Evolutionary conservation across 768 basidiomycete species (phyloP).

Genomic region (Leccinum pellstonianum): DNA sequence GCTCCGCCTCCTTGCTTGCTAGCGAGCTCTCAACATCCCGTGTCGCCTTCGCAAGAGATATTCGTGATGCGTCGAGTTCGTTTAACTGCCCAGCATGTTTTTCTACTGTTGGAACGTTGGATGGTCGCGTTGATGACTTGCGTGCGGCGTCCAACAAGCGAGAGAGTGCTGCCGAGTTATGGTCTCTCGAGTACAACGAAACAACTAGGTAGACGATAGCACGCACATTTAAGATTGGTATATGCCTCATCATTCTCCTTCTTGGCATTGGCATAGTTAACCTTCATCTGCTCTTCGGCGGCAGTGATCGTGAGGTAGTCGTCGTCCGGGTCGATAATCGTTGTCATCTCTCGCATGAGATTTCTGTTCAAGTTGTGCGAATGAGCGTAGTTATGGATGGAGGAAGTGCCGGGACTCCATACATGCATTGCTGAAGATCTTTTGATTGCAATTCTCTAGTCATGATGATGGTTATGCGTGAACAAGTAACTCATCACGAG

Average conservation of each 20-base stretch:
- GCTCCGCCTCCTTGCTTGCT: conserved; percentile 68
- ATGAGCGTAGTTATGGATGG: neutral
- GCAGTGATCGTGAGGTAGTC: conserved; percentile 75
- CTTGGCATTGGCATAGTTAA: conserved; percentile 55
- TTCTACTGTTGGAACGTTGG: conserved; percentile 65
- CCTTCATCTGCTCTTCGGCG: conserved; percentile 67
- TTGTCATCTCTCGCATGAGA: conserved; percentile 65
- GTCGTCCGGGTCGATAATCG: conserved; percentile 75
- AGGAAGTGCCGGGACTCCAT: neutral
- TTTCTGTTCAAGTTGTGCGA: conserved; percentile 42
- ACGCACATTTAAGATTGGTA: conserved; percentile 58
- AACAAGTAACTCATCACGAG: neutral
- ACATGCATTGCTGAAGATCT: conserved; percentile 38
- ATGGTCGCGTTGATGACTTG: conserved; percentile 65
- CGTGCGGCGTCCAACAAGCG: conserved; percentile 67
- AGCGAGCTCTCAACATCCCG: conserved; percentile 67
- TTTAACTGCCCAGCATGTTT: conserved; percentile 61
- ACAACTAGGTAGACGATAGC: neutral
- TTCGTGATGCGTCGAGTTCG: conserved; percentile 58
- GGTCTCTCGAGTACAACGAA: neutral
- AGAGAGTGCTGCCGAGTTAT: conserved; percentile 50
- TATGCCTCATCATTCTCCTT: conserved; percentile 71
- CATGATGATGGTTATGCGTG: conserved; percentile 15
- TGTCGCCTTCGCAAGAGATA: conserved; percentile 72
- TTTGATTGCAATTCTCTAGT: conserved; percentile 31